Percentiles rank a stretch among this genome's conserved stretches.
These are phyloP conservation scores for Petrea volubilis DNA, from an alignment of 257 asterid genomes.

Conservation along the genomic window DNA sequence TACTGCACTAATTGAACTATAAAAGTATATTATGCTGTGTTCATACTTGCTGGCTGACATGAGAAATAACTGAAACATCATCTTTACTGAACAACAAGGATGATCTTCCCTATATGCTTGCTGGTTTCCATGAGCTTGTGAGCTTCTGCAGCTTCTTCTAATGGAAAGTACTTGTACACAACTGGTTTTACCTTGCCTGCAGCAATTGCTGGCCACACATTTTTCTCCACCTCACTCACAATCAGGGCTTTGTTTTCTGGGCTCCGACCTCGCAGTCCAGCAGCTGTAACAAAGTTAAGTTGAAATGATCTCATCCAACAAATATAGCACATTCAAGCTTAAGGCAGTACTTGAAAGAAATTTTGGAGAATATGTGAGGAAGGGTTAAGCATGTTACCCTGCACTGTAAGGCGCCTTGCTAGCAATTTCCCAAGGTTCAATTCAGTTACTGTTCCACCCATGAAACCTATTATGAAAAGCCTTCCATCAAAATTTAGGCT, in stretches of 20 bases:
- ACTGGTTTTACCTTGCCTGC: conserved; percentile 80
- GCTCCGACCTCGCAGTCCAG: conserved; percentile 71
- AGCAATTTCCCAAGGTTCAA: conserved; percentile 66
- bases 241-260: conserved; percentile 78
- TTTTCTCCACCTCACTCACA: conserved; percentile 87
- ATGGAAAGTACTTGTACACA: conserved; percentile 59
- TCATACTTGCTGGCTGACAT: background rate
- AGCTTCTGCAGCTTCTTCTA: conserved; percentile 75
- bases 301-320: background rate
- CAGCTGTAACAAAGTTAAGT: conserved; percentile 49
- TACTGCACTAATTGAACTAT: background rate
- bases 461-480: conserved; percentile 89
- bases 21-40: background rate
- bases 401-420: conserved; percentile 79
- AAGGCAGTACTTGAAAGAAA: background rate
- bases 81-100: conserved; percentile 43
- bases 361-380: background rate
- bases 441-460: conserved; percentile 79
- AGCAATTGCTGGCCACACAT: conserved; percentile 88
- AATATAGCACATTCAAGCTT: background rate
- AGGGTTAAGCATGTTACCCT: conserved; percentile 48
- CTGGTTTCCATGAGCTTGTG: conserved; percentile 88
- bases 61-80: background rate
- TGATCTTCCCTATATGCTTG: conserved; percentile 84
- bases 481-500: conserved; percentile 78